Base-by-base conservation (phyloP, 177 flowering plant genomes). In the Vitis hybrid region DNA sequence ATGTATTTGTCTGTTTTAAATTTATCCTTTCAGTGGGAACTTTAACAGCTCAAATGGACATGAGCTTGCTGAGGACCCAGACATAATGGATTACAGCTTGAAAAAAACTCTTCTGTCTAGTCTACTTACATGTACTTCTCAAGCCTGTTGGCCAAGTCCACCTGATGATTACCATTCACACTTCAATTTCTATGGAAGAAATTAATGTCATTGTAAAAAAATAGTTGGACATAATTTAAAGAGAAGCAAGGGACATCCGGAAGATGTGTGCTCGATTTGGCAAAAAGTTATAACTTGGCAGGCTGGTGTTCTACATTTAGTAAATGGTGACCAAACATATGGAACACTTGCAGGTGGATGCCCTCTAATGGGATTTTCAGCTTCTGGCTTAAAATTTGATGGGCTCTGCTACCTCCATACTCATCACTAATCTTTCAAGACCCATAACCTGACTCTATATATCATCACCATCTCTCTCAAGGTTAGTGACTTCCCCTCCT, bases 361-460 rank as follows among this genome's bases (percentile, higher is more conserved):
- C 71, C 63, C 62, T 65, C 68, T 63, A 68, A 74, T 76, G 77
- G 74, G 74, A 71, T 76, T 79, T 76, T 75, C 76, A 66, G 59
- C 67, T 77, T 73, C 62, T 31, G 76, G 65, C 59, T 76, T 75
- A 65, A 68, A 68, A 73, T 71, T 76, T 78, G 71, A 71, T 62
- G 71, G 22, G 34, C 71, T 49, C 12, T 58, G 16, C 50, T 57
- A 26, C 52, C 39, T 34, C 39, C 39, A 34, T 34, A 50, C 57
- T 58, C 50, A 10, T 18, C 26, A 26, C 39, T 58, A 12, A 57
- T 7, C 48, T 16, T 57, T 34, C 39, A 34, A 61, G 10, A 26
- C 19, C 19, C 39, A 60, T 65, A 11, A 54, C 64, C 57, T 45
- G 53, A 52, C 39, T 48, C 31, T 63, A 26, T 45, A 66, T 45